Base-by-base conservation (phyloP, 2,329 filamentous ascomycete species). In the Blastomyces silverae region DNA sequence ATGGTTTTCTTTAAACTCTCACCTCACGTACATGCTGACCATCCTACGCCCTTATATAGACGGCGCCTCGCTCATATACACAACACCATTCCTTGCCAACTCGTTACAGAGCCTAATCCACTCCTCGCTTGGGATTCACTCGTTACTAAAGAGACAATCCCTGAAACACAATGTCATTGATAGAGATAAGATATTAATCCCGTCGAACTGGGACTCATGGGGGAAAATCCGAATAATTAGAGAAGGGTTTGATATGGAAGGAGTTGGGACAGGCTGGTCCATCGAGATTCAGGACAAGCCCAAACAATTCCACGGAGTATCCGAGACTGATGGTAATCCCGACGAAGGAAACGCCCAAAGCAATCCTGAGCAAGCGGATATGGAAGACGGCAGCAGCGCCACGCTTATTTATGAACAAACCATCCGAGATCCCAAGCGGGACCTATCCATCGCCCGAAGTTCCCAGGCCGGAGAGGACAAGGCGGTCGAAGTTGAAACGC, bases 141-240 rank as follows among this genome's bases (percentile, higher is more conserved):
- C 90, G 28, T 83, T 94, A 25, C 80, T 95, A 22, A 91, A 91
- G 76, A 85, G 87, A 67, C 85, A 91, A 72, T 86, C 89, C 31
- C 82, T 95, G 31, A 94, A 91, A 78, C 89, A 92, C 75, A 96
- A 96, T 71, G 90, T 95, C 66, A 94, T 95, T 69, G 94, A 94
- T 78, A 85, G 93, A 66, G 92, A 96, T 76, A 95, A 95, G 81
- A 92, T 99, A 64, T 83, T 97, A 5, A 90, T 99, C 0, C 93
- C 93, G 1, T 89, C 92, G 20, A 97, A 97, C 75, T 99, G 94
- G 94, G 94, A 99, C 77, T 97, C 92, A 0, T 97, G 92, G 90
- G 92, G 92, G 66, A 99, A 97, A 78, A 97, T 99, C 66, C 85
- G 93, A 53, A 91, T 97, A 56, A 81, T 97, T 37, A 86, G 91